Evolutionary conservation across 2,329 filamentous ascomycete genomes (phyloP).

Genomic region (Colletotrichum noveboracense): DNA sequence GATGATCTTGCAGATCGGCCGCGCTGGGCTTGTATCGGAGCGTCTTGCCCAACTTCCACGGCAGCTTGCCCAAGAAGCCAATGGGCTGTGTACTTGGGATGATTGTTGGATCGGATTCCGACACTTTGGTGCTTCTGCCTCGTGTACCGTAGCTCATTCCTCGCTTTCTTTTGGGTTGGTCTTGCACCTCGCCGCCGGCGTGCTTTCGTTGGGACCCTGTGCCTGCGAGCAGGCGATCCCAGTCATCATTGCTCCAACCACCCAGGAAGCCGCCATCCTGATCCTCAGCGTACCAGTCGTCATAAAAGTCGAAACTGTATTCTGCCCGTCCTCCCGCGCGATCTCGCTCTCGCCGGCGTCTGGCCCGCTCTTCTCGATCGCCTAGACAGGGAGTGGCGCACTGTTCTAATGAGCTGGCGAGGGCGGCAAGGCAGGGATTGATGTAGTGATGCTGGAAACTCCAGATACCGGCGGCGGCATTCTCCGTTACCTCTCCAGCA

Average conservation of each 20-base stretch:
- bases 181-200: conserved; percentile 45
- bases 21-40: conserved; percentile 89
- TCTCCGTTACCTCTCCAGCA: conserved; percentile 87
- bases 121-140: conserved; percentile 41
- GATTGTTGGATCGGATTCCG: conserved; percentile 81
- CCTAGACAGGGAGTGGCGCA: conserved; percentile 76
- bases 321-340: conserved; percentile 70
- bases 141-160: conserved; percentile 91
- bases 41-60: conserved; percentile 83
- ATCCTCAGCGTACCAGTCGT: conserved; percentile 84
- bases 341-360: conserved; percentile 70
- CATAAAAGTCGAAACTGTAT: conserved; percentile 94
- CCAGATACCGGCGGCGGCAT: conserved; percentile 90
- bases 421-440: conserved; percentile 75
- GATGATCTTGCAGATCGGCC: conserved; percentile 88
- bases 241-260: conserved; percentile 81
- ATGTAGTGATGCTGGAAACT: conserved; percentile 87
- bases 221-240: conserved; percentile 81
- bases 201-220: conserved; percentile 56
- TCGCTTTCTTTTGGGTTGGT: conserved; percentile 74
- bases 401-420: conserved; percentile 72
- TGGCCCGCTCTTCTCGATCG: conserved; percentile 74
- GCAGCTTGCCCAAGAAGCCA: conserved; percentile 82
- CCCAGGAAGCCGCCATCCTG: conserved; percentile 61
- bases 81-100: conserved; percentile 87